Evolutionary conservation across 2,329 filamentous ascomycete genomes (phyloP).

Genomic region (Aspergillus puulaauensis): DNA sequence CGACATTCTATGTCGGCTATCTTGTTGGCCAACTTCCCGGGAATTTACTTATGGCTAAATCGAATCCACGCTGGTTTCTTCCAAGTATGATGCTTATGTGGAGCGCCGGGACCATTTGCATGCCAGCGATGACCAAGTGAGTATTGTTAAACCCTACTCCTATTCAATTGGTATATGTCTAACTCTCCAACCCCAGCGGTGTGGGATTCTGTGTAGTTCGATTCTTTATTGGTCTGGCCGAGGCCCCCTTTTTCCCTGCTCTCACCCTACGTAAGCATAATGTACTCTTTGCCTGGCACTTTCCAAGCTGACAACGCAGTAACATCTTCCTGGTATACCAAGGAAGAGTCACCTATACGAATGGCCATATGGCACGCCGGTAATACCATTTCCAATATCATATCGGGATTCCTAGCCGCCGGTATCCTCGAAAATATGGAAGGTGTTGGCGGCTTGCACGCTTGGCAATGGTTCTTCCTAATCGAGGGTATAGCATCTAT

Average conservation of each 20-base stretch:
- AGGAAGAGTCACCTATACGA: conserved; percentile 7
- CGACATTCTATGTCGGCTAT: conserved; percentile 13
- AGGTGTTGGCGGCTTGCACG: background rate
- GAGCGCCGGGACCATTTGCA: conserved; percentile 12
- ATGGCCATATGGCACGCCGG: conserved; percentile 14
- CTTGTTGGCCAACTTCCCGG: conserved; percentile 10
- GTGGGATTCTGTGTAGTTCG: conserved; percentile 10
- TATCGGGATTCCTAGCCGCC: conserved; percentile 11
- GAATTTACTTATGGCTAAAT: conserved; percentile 9
- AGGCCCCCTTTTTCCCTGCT: conserved; percentile 10
- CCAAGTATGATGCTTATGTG: conserved; percentile 8
- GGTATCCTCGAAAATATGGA: conserved; percentile 10
- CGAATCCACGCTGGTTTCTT: conserved; percentile 9
- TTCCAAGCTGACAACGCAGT: background rate
- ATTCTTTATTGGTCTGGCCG: conserved; percentile 10
- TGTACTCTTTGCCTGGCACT: too few relatives aligned
- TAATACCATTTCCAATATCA: conserved; percentile 10
- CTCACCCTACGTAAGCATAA: background rate
- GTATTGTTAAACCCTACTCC: background rate
- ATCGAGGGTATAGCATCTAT: conserved; percentile 9
- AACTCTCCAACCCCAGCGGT: background rate
- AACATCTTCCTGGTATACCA: conserved; percentile 12
- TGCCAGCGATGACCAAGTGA: conserved; percentile 9
- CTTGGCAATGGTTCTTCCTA: conserved; percentile 13
- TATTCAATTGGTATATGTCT: background rate